A percentile compares a stretch with the other conserved stretches of the same genome.
Conservation (phyloP, 495 filamentous ascomycete species). For the Xeromyces bisporus region DNA sequence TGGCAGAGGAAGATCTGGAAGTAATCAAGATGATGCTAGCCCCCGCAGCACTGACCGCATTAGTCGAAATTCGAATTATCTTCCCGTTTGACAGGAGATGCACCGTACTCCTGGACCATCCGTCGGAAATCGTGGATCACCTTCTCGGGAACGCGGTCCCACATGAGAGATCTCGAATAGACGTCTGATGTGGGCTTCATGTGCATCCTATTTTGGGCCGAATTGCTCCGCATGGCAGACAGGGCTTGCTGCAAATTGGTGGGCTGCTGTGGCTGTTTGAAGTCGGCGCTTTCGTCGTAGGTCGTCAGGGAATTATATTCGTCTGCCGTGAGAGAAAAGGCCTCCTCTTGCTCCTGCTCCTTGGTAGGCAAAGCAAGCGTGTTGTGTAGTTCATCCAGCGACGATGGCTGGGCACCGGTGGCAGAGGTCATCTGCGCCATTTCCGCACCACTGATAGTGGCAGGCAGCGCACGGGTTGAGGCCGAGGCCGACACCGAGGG, state of each 20-base stretch:
- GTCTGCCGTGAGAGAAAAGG: conserved; percentile 67
- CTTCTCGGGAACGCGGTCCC: conserved; percentile 83
- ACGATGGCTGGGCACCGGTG: conserved; percentile 41
- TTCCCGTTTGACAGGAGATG: conserved; percentile 21
- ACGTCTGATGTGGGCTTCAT: conserved; percentile 40
- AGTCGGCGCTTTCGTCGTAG: conserved; percentile 25
- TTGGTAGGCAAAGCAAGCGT: conserved; percentile 58
- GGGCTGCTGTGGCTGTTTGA: conserved; percentile 25
- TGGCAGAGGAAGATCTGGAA: too few species aligned
- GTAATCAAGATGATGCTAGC: too few species aligned
- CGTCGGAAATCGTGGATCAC: conserved; percentile 84
- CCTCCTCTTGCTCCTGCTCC: conserved; percentile 77
- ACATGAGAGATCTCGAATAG: conserved; percentile 82
- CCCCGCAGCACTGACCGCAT: too few species aligned
- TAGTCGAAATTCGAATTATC: conserved; percentile 15
- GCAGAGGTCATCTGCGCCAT: conserved; percentile 36
- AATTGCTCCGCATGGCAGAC: conserved; percentile 59
- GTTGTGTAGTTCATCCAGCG: conserved; percentile 58
- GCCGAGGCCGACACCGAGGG: conserved; percentile 22
- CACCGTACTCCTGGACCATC: conserved; percentile 51
- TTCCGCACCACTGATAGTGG: conserved; percentile 27
- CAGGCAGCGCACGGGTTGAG: conserved; percentile 22
- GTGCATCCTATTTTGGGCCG: conserved; percentile 21
- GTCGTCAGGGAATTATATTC: conserved; percentile 80
- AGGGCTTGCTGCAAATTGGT: conserved; percentile 69